Base-by-base conservation (phyloP, 768 basidiomycete genomes). In the Tricholoma matsutake region DNA sequence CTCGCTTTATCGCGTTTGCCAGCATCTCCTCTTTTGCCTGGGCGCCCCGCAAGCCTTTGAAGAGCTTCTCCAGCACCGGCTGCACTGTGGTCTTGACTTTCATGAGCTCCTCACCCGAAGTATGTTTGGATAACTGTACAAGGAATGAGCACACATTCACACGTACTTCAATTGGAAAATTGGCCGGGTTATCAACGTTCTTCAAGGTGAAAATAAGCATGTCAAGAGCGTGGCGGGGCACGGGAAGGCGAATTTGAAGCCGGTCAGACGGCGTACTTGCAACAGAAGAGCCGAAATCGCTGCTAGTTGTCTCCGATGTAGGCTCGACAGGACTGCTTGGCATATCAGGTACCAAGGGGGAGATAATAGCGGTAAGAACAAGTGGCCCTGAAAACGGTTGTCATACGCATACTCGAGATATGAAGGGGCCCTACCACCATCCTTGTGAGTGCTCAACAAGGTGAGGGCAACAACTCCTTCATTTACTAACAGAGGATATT, bases 391-490 rank as follows among this genome's bases (percentile, higher is more conserved):
- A 49, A 37, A 43, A 61, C 57, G 51, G 18, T 45, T 67, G 65
- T 49, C 51, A 58, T 25, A 47, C 28, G 43, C 18, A 37, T 11
- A n/a, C 25, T 54, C 25, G 16, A 22, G 13, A 25, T 31, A 8
- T 16, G 55, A n/a, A 62, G 49, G 51, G 16, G 56, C 73, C 85
- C 63, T 72, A 91, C 93, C 86, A 62, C 89, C 91, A 52, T 78
- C 73, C 28, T 78, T 78, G 41, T 86, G 82, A 10, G 86, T 86
- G 57, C 86, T 86, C 60, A 98, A 73, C 54, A 98, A 71, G 43
- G 88, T 91, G 61, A 96, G 74, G 4, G 92, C 91, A 45, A 97
- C 84, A 20, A 96, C 79, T 2, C 89, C 92, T 72, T 98, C 96
- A 65, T 94, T 96, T 57, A 97, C 83, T 32, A 98, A 79, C 41